Evolutionary conservation across 768 basidiomycete species (phyloP).

Genomic region (Mycena alexandri): DNA sequence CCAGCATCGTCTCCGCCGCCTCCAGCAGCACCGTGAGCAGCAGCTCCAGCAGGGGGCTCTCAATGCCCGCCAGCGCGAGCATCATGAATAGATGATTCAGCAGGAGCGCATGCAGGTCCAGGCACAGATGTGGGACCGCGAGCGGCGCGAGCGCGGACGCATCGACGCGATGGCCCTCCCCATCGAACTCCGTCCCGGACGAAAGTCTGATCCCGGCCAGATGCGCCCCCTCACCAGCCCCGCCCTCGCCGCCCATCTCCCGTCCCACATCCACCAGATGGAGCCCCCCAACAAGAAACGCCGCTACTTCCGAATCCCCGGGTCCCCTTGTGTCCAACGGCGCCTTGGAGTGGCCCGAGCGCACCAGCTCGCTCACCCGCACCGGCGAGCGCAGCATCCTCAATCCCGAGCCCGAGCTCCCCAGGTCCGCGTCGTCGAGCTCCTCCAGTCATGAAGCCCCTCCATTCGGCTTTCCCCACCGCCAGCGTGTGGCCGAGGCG

Average conservation of each 20-base stretch:
- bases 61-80: slow-evolving; percentile 27
- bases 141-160: slow-evolving; percentile 22
- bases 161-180: slow-evolving; percentile 14
- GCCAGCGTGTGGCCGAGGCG: slow-evolving; percentile 22
- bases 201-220: slow-evolving; percentile 43
- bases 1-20: slow-evolving; percentile 37
- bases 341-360: slow-evolving; percentile 21
- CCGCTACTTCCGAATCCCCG: slow-evolving; percentile 57
- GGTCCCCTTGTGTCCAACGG: slow-evolving; percentile 12
- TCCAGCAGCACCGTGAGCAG: slow-evolving; percentile 40
- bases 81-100: slow-evolving; percentile 42
- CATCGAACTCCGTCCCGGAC: slow-evolving; percentile 24
- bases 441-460: slow-evolving; percentile 18
- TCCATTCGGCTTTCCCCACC: slow-evolving; percentile 30
- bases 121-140: slow-evolving; percentile 28
- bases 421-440: slow-evolving; percentile 11
- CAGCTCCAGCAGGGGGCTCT: slow-evolving; percentile 44
- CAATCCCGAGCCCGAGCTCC: slow-evolving; percentile 24
- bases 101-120: slow-evolving; percentile 42
- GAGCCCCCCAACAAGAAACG: slow-evolving; percentile 55
- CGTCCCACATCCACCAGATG: slow-evolving; percentile 31
- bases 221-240: slow-evolving; percentile 29
- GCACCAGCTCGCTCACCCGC: slow-evolving; percentile 39
- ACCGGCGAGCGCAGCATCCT: slow-evolving; percentile 36
- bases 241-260: slow-evolving; percentile 29